phyloP scores from a whole-genome alignment of 2,329 filamentous ascomycete species.

The Aspergillus neotritici region DNA sequence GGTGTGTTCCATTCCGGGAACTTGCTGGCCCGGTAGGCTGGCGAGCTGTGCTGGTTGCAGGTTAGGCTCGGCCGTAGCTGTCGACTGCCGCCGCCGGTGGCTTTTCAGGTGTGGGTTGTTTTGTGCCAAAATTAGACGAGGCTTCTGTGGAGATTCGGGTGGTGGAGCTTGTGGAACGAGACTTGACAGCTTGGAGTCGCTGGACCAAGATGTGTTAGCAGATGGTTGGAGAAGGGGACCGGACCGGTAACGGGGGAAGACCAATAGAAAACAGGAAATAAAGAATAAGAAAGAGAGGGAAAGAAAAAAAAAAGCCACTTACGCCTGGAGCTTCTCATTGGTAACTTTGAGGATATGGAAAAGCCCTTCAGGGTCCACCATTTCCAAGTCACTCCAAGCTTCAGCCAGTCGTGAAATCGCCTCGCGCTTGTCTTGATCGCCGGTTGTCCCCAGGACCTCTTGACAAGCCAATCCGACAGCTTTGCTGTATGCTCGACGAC shows the following conservation, averaged over 20 bases:
- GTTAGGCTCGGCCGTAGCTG: slow-evolving; percentile 30
- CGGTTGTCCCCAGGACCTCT: slow-evolving; percentile 78
- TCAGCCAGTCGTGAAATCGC: slow-evolving; percentile 77
- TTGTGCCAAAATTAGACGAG: slow-evolving; percentile 69
- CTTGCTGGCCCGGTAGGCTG: slow-evolving; percentile 52
- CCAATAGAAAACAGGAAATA: not conserved
- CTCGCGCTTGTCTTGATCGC: slow-evolving; percentile 66
- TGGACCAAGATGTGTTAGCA: slow-evolving; percentile 17
- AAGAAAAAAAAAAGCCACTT: slow-evolving; percentile 12
- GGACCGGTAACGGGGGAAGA: no score
- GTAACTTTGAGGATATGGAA: slow-evolving; percentile 77
- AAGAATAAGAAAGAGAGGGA: slow-evolving; percentile 2
- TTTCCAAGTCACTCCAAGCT: slow-evolving; percentile 77
- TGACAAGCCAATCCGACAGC: slow-evolving; percentile 77
- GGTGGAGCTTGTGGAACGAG: slow-evolving; percentile 35
- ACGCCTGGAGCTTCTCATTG: slow-evolving; percentile 61
- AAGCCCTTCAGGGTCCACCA: slow-evolving; percentile 82
- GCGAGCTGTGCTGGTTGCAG: slow-evolving; percentile 34
- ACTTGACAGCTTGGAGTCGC: slow-evolving; percentile 35
- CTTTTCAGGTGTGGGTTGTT: slow-evolving; percentile 81
- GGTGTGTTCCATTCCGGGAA: slow-evolving; percentile 83
- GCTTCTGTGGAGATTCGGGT: slow-evolving; percentile 42
- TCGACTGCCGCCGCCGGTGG: slow-evolving; percentile 61
- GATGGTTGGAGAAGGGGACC: no score
- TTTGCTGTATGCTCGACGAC: slow-evolving; percentile 73